Percentiles rank a stretch among this genome's conserved stretches.
Conservation (phyloP, 768 basidiomycete genomes). For the Sporobolomyces pararoseus region DNA sequence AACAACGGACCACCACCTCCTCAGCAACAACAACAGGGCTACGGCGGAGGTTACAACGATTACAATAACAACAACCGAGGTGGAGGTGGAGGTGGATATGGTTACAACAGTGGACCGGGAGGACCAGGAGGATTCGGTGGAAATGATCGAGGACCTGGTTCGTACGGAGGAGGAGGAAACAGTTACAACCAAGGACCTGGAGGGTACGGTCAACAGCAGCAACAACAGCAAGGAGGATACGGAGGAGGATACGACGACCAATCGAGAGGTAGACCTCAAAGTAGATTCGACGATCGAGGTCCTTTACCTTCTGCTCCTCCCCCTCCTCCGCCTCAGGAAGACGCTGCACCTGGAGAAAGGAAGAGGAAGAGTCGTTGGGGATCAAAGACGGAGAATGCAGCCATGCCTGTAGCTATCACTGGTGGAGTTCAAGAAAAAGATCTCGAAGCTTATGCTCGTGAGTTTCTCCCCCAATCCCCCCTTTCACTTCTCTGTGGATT, state of each 20-base stretch:
- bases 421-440: slow-evolving; percentile 87
- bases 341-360: slow-evolving; percentile 55
- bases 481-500: background rate
- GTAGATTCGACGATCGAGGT: slow-evolving; percentile 33
- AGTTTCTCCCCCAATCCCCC: background rate
- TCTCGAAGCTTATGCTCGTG: slow-evolving; percentile 88
- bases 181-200: background rate
- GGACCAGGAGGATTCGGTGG: slow-evolving; percentile 16
- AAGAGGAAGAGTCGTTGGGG: slow-evolving; percentile 98
- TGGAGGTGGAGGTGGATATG: slow-evolving; percentile 17
- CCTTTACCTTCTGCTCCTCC: slow-evolving; percentile 26
- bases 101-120: background rate
- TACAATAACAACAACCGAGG: background rate
- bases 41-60: background rate
- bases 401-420: slow-evolving; percentile 87
- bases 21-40: background rate
- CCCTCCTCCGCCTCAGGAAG: slow-evolving; percentile 1
- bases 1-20: slow-evolving; percentile 16
- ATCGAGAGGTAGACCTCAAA: slow-evolving; percentile 20
- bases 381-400: slow-evolving; percentile 74
- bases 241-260: slow-evolving; percentile 21
- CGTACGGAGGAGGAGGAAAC: background rate
- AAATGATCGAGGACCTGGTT: slow-evolving; percentile 24
- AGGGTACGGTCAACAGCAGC: slow-evolving; percentile 6
- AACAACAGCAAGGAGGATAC: background rate